Evolutionary conservation across 345 rosid species (phyloP).

Genomic region (Toxicodendron radicans): DNA sequence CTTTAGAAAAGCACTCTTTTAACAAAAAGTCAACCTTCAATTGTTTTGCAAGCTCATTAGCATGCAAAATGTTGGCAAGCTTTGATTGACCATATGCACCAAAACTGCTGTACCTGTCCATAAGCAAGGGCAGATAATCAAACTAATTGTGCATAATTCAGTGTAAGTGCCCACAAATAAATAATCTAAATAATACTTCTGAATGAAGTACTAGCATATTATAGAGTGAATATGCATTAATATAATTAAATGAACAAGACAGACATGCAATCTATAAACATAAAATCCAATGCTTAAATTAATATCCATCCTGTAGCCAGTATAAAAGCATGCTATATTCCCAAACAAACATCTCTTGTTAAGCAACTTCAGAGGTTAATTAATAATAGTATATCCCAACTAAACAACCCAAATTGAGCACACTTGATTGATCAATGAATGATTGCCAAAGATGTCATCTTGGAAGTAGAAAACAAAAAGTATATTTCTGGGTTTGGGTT

Average conservation of each 20-base stretch:
- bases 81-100: conserved; percentile 77
- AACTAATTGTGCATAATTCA: background rate
- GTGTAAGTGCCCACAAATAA: background rate
- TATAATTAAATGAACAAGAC: background rate
- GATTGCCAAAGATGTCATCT: background rate
- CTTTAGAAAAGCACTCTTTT: background rate
- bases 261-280: background rate
- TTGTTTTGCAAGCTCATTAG: conserved; percentile 70
- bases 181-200: background rate
- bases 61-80: conserved; percentile 78
- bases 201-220: background rate
- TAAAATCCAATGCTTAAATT: background rate
- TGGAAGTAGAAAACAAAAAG: background rate
- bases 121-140: conserved; percentile 10
- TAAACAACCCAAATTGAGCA: background rate
- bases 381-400: background rate
- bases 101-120: conserved; percentile 47
- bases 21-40: conserved; percentile 53
- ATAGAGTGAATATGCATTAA: background rate
- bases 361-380: background rate
- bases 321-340: background rate
- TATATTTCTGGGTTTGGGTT: background rate
- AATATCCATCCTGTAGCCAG: background rate
- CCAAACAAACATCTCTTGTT: background rate
- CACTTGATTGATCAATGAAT: background rate